A percentile compares a stretch with the other conserved stretches of the same genome.
Evolutionary conservation across 257 asterid genomes (phyloP).

Genomic region (Lantana camara): DNA sequence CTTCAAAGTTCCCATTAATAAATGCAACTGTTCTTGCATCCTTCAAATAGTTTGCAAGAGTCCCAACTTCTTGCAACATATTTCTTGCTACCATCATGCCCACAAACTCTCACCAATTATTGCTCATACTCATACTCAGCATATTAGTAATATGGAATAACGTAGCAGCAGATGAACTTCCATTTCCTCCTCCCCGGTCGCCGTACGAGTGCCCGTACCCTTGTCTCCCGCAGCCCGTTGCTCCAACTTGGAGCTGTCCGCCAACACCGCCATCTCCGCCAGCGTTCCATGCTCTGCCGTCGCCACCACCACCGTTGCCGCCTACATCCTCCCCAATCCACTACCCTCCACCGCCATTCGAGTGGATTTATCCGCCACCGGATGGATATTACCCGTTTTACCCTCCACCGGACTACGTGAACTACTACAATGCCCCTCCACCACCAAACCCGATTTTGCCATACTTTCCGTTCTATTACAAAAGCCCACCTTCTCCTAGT

Average conservation of each 20-base stretch:
- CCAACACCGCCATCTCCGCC: conserved; percentile 33
- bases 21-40: no score
- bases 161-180: conserved; percentile 11
- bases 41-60: no score
- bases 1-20: background rate
- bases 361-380: conserved; percentile 18
- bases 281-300: no score
- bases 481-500: conserved; percentile 40
- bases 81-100: conserved; percentile 22
- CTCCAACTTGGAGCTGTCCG: conserved; percentile 32
- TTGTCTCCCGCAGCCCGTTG: conserved; percentile 42
- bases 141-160: conserved; percentile 13
- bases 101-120: conserved; percentile 4
- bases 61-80: background rate
- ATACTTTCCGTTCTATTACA: conserved; percentile 46
- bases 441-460: conserved; percentile 53
- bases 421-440: conserved; percentile 40
- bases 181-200: conserved; percentile 35
- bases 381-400: conserved; percentile 24
- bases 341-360: conserved; percentile 31
- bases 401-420: conserved; percentile 36
- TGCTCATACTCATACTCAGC: conserved; percentile 1
- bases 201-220: conserved; percentile 39
- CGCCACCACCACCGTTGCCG: conserved; percentile 21
- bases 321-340: conserved; percentile 1